Evolutionary conservation across 192 early-diverging fungal genomes (phyloP).

Genomic region (Mortierella hygrophila): DNA sequence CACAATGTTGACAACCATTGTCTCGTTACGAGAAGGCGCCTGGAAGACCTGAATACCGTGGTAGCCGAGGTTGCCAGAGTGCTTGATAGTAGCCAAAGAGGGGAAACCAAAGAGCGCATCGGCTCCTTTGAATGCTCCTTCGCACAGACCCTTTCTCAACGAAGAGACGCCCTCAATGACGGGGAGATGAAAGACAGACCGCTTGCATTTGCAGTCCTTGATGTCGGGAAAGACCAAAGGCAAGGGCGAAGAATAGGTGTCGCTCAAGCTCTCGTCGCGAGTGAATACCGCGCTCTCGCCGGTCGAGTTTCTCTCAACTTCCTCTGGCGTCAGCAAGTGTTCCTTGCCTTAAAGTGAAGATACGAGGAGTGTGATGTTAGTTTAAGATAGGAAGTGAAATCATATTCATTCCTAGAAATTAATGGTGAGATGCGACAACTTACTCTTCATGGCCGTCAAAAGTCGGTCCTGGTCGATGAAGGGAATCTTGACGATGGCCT

Average conservation of each 20-base stretch:
- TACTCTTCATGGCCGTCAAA: slow-evolving; percentile 78
- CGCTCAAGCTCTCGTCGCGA: slow-evolving; percentile 57
- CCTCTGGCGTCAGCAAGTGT: slow-evolving; percentile 67
- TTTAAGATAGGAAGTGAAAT: background rate
- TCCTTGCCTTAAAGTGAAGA: slow-evolving; percentile 60
- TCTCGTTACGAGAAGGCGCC: slow-evolving; percentile 69
- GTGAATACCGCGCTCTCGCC: slow-evolving; percentile 77
- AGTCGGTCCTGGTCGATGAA: slow-evolving; percentile 96
- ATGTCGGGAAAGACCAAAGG: slow-evolving; percentile 81
- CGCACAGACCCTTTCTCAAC: slow-evolving; percentile 71
- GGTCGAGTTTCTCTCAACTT: slow-evolving; percentile 68
- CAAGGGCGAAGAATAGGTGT: slow-evolving; percentile 69
- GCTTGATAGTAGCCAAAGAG: slow-evolving; percentile 82
- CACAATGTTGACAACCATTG: slow-evolving; percentile 73
- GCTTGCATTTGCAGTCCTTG: slow-evolving; percentile 56
- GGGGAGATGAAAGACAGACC: slow-evolving; percentile 69
- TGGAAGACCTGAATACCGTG: slow-evolving; percentile 89
- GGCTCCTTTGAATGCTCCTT: slow-evolving; percentile 73
- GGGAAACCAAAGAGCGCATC: slow-evolving; percentile 89
- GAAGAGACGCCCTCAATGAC: slow-evolving; percentile 65
- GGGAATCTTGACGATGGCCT: slow-evolving; percentile 97
- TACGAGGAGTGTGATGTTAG: no score
- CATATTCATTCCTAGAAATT: background rate
- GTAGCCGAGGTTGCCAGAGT: slow-evolving; percentile 75
- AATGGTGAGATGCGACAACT: background rate